Conservation (phyloP, 305 asterid species). For the Fraxinus platypoda region DNA sequence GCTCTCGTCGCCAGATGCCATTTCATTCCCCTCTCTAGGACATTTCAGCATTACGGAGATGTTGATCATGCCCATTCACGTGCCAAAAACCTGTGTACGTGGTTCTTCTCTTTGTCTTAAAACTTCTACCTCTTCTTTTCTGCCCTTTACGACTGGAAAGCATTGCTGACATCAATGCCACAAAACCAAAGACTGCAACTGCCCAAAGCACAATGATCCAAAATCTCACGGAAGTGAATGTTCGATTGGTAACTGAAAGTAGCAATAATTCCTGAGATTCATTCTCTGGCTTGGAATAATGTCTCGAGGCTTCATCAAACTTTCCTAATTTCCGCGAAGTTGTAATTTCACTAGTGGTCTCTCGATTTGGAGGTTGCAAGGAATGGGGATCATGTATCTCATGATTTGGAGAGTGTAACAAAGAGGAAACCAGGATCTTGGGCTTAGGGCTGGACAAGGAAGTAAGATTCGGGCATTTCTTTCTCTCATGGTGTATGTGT, state of each 20-base stretch:
- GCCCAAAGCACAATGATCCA: constrained; percentile 75
- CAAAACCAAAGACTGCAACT: constrained; percentile 51
- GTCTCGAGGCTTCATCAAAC: constrained; percentile 23
- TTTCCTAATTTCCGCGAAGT: constrained; percentile 38
- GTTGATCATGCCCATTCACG: constrained; percentile 34
- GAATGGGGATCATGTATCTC: constrained; percentile 26
- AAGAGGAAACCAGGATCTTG: constrained; percentile 28
- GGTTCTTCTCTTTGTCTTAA: constrained; percentile 50
- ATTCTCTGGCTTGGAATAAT: constrained; percentile 24
- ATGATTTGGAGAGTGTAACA: constrained; percentile 18
- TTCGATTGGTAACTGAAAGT: constrained; percentile 44
- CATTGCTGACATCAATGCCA: constrained; percentile 52
- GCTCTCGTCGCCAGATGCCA: background rate
- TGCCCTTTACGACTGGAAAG: constrained; percentile 50
- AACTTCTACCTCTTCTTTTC: constrained; percentile 54
- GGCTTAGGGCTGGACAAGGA: constrained; percentile 33
- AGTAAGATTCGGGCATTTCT: constrained; percentile 52
- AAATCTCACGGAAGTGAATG: constrained; percentile 60
- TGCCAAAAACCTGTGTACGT: constrained; percentile 47
- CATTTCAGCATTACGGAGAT: constrained; percentile 36
- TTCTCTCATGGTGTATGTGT: constrained; percentile 46
- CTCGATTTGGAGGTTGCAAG: constrained; percentile 22
- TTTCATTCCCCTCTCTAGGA: background rate
- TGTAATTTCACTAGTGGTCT: constrained; percentile 25
- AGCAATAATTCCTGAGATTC: constrained; percentile 40